Evolutionary conservation across 2,329 filamentous ascomycete species (phyloP), one percentile per base, ranked within the genome.

Genomic region (Juglanconis oblonga): DNA sequence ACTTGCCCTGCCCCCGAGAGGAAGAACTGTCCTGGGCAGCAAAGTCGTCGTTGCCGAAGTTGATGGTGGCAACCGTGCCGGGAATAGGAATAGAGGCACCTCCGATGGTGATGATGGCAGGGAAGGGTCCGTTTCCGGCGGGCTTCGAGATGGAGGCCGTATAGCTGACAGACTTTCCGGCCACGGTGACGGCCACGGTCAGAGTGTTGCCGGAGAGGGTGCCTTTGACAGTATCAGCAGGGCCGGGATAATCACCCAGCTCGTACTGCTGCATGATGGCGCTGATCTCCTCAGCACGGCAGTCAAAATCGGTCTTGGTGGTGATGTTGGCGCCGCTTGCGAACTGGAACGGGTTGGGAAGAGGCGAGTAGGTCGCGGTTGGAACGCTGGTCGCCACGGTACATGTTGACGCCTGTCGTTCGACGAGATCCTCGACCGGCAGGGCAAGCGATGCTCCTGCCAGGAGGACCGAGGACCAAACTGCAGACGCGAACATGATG

Each of bases 11-110:
- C 55, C 84, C 85, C 55, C 83, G 83, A 59, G 78, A 81, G 24
- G 69, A 68, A 40, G 69, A 65, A 53, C 70, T 74, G 11, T 67
- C 68, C 72, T 87, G 83, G 24, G 76, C 75, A 29, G 77, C 85
- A 61, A 87, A 82, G 33, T 79, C 76, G 67, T 85, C 79, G 70
- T 86, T 87, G 72, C 78, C 77, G 72, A 87, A 87, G 63, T 74
- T 81, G 67, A 87, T 83, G 58, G 78, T 82, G 42, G 80, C 84
- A 33, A 87, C 79, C 52, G 73, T 78, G 40, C 71, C 73, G 1
- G 83, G 83, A 53, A 84, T 75, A 14, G 84, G 83, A 53, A 88
- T 76, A 62, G 79, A 83, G 7, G 79, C 71, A 44, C 74, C 81
- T 47, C 82, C 84, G 64, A 82, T 81, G 55, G 78, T 79, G 66